A percentile compares a stretch with the other conserved stretches of the same genome.
phyloP scores from a whole-genome alignment of 2,329 filamentous ascomycete species.

The Clonostachys chloroleuca region DNA sequence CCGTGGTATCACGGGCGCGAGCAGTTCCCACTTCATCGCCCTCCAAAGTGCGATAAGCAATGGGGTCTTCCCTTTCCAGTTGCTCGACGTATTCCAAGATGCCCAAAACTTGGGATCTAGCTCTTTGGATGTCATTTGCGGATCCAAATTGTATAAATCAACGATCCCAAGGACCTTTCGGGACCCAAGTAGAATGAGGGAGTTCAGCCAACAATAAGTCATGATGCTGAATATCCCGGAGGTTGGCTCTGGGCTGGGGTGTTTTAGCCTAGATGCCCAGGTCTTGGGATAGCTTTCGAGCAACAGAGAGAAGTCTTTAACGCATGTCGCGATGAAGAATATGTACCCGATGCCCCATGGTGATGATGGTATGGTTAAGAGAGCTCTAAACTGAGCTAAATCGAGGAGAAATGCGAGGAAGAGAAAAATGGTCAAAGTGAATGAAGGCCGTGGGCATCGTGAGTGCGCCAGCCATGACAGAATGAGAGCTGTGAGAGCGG shows the following conservation, averaged over 20 bases:
- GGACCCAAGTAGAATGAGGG: slow-evolving; percentile 27
- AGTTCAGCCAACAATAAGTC: slow-evolving; percentile 26
- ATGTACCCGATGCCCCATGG: too few relatives aligned
- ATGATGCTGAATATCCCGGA: slow-evolving; percentile 22
- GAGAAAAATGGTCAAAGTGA: slow-evolving; percentile 33
- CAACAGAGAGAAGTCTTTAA: slow-evolving; percentile 29
- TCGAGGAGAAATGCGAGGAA: slow-evolving; percentile 38
- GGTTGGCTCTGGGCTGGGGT: slow-evolving; percentile 31
- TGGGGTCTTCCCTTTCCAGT: too few relatives aligned
- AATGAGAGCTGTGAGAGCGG: slow-evolving; percentile 15
- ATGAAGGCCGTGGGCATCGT: slow-evolving; percentile 31
- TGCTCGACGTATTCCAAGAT: too few relatives aligned
- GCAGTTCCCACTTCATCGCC: slow-evolving; percentile 20
- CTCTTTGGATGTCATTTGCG: slow-evolving; percentile 12
- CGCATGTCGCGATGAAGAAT: slow-evolving; percentile 6
- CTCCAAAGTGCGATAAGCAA: neutral
- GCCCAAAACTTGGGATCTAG: neutral
- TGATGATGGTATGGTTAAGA: slow-evolving; percentile 18
- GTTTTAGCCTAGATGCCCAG: slow-evolving; percentile 16
- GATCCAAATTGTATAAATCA: slow-evolving; percentile 28
- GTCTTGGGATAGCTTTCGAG: slow-evolving; percentile 31
- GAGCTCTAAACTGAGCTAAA: slow-evolving; percentile 30
- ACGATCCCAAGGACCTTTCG: slow-evolving; percentile 19
- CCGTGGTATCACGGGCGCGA: slow-evolving; percentile 27
- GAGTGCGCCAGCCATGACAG: slow-evolving; percentile 29